Evolutionary conservation across 495 filamentous ascomycete species (phyloP), one percentile per base, ranked within the genome.

Genomic region (Cenococcum geophilum): DNA sequence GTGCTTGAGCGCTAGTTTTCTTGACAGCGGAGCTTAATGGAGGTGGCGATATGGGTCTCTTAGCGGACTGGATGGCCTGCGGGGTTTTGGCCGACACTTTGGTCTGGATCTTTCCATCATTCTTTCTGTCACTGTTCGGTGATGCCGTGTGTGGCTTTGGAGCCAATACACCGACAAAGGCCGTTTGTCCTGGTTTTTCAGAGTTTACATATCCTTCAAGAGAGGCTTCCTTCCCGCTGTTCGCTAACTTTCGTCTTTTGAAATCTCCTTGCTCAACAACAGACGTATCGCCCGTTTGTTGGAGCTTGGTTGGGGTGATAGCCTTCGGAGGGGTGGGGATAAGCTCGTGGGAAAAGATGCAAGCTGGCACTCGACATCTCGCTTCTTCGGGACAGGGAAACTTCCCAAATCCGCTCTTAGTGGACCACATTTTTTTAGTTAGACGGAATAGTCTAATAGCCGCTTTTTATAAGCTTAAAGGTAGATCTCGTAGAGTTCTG

Each of bases 301-400:
- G 12, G 14, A 14, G 27, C 12, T 23, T 21, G 58, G 22, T 23
- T 36, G 55, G 16, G 27, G 11, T 47, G 11, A 22, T 35, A 5
- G 48, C 49, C 37, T 42, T 23, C 57, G 70, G 65, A 43, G 67
- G 9, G 6, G 58, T 36, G 18, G 21, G 14, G 43, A 35, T 45
- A 47, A 62, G 34, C 32, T 74, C 69, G 67, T 87, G 84, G 8
- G 74, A 77, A 70, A 87, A 87, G 14, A 87, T 75, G 73, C 85
- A 88, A 55, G 74, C 78, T n/a, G 79, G 68, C 8, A 86, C 72
- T 20, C 68, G 62, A 68, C 85, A 88, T 51, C 69, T 51, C 55
- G 82, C 74, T 16, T 80, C 79, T 52, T 81, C 72, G 0, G 88
- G 87, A 70, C 89, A 92, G 32, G 79, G 74, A 27, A 89, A 76